Conservation (phyloP, 164 flowering plant genomes). For the Umbilicus rupestris region DNA sequence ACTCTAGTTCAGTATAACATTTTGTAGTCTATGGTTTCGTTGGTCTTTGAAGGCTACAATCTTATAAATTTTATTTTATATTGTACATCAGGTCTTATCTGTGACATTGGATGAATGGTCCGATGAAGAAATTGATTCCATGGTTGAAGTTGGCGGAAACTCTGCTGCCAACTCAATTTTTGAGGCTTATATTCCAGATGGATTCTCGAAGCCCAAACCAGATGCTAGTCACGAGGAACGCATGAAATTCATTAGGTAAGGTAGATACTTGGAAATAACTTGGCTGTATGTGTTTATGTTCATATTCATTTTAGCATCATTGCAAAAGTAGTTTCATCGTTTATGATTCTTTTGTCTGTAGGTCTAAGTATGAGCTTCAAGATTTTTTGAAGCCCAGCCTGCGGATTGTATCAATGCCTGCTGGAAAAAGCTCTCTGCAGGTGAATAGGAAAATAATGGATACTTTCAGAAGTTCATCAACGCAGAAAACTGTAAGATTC, state of each 20-base stretch:
- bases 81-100: constrained; percentile 67
- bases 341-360: constrained; percentile 19
- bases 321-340: not conserved
- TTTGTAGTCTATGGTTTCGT: not conserved
- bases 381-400: constrained; percentile 92
- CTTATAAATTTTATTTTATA: not conserved
- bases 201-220: constrained; percentile 60
- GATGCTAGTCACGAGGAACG: constrained; percentile 67
- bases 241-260: constrained; percentile 67
- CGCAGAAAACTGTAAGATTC: constrained; percentile 34
- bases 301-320: not conserved
- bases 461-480: constrained; percentile 40
- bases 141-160: constrained; percentile 97
- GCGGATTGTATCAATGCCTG: constrained; percentile 51
- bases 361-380: constrained; percentile 91
- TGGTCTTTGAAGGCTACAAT: not conserved
- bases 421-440: constrained; percentile 40
- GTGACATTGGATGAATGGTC: constrained; percentile 97
- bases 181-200: constrained; percentile 85
- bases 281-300: not conserved
- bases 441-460: constrained; percentile 36
- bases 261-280: not conserved
- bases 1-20: no score
- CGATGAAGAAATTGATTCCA: constrained; percentile 78
- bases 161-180: constrained; percentile 83